A percentile compares a stretch with the other conserved stretches of the same genome.
Evolutionary conservation across 2,329 filamentous ascomycete species (phyloP).

Genomic region (Dothistroma pini): DNA sequence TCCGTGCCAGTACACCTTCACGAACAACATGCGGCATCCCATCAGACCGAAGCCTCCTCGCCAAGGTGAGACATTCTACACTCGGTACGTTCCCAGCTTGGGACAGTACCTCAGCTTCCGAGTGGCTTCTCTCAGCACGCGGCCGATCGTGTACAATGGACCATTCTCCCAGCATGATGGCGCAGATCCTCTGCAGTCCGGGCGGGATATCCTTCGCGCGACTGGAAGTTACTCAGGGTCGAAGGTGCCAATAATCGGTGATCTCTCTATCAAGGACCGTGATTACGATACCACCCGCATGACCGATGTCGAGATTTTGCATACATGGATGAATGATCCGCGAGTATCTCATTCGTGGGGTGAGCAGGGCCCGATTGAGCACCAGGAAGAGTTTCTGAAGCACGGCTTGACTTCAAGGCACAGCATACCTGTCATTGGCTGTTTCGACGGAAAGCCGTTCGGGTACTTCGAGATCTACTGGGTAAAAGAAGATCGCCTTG

Average conservation of each 20-base stretch:
- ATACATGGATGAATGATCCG: slow-evolving; percentile 84
- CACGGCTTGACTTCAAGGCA: slow-evolving; percentile 63
- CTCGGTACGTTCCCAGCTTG: slow-evolving; percentile 76
- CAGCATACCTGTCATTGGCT: slow-evolving; percentile 85
- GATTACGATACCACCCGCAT: slow-evolving; percentile 22
- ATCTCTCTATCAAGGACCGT: background rate
- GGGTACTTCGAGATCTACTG: slow-evolving; percentile 98
- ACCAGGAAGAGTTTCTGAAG: slow-evolving; percentile 66
- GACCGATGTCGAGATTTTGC: slow-evolving; percentile 65
- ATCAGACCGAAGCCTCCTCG: slow-evolving; percentile 82
- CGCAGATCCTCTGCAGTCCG: slow-evolving; percentile 34
- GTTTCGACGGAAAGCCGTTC: slow-evolving; percentile 93
- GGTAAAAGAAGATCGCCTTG: slow-evolving; percentile 87
- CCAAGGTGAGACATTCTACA: slow-evolving; percentile 89
- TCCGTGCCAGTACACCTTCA: slow-evolving; percentile 75
- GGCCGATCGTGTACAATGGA: slow-evolving; percentile 62
- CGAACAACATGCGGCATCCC: slow-evolving; percentile 77
- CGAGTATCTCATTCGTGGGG: slow-evolving; percentile 87
- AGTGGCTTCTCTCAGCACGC: slow-evolving; percentile 66
- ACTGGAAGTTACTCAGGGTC: slow-evolving; percentile 44
- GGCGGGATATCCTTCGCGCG: slow-evolving; percentile 19
- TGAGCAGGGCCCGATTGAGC: slow-evolving; percentile 52
- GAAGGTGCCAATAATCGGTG: slow-evolving; percentile 32
- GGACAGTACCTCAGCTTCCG: slow-evolving; percentile 86
- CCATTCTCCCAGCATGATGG: slow-evolving; percentile 38